Percentiles rank a stretch among this genome's conserved stretches.
phyloP scores from a whole-genome alignment of 2,329 filamentous ascomycete species.

The Beauveria brongniartii region DNA sequence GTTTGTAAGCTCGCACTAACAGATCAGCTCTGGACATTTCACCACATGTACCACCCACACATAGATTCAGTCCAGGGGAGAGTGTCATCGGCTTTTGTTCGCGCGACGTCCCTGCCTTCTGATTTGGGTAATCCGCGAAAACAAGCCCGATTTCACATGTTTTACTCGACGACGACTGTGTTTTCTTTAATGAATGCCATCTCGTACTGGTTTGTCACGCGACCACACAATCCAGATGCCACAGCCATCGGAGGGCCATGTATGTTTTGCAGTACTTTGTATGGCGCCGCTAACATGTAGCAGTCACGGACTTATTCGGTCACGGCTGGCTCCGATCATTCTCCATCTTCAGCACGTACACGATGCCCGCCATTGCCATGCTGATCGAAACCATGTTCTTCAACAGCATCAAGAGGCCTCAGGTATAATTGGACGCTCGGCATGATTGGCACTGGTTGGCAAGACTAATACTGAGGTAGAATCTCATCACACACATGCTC shows the following conservation, averaged over 20 bases:
- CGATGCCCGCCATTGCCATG: constrained; percentile 34
- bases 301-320: constrained; percentile 41
- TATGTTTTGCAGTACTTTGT: constrained; percentile 1
- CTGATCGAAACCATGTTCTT: constrained; percentile 38
- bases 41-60: constrained; percentile 41
- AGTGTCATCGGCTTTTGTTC: constrained; percentile 29
- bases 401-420: constrained; percentile 46
- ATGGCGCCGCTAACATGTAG: constrained; percentile 3
- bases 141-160: constrained; percentile 41
- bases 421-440: constrained; percentile 26
- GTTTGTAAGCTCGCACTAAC: not conserved
- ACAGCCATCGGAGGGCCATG: constrained; percentile 11
- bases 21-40: constrained; percentile 41
- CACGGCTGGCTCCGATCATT: constrained; percentile 40
- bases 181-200: constrained; percentile 42
- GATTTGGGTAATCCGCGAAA: constrained; percentile 32
- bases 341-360: constrained; percentile 38
- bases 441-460: rapidly evolving
- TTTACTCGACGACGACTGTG: constrained; percentile 38
- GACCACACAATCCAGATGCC: constrained; percentile 20
- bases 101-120: constrained; percentile 36
- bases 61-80: constrained; percentile 20
- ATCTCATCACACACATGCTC: constrained; percentile 35
- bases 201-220: constrained; percentile 40
- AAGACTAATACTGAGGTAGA: constrained; percentile 24